A percentile compares a stretch with the other conserved stretches of the same genome.
phyloP scores from a whole-genome alignment of 495 filamentous ascomycete genomes.

The Hypomontagnella monticulosa region DNA sequence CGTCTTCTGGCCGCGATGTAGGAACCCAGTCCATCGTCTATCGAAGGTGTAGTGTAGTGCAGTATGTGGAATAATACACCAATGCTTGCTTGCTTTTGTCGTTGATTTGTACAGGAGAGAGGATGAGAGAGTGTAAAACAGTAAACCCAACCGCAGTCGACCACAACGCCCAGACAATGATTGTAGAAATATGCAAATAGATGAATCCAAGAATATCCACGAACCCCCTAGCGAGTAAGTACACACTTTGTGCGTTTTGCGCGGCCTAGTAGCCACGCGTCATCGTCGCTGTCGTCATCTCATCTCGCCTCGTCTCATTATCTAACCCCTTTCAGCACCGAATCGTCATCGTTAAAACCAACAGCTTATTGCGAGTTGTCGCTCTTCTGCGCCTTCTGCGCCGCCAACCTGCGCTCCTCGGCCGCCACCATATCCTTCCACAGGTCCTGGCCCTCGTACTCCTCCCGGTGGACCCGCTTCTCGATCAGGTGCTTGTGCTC shows the following conservation, averaged over 20 bases:
- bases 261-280: too few species aligned
- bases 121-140: constrained; percentile 2
- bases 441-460: constrained; percentile 80
- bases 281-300: not conserved
- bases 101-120: constrained; percentile 30
- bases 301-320: not conserved
- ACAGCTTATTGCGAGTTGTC: constrained; percentile 1
- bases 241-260: not conserved
- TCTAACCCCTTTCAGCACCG: not conserved
- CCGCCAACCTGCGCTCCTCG: constrained; percentile 73
- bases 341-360: not conserved
- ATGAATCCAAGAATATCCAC: not conserved
- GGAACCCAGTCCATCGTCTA: not conserved
- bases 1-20: too few species aligned
- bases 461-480: constrained; percentile 76
- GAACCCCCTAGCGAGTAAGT: too few species aligned
- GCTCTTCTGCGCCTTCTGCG: constrained; percentile 60
- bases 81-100: constrained; percentile 5
- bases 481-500: constrained; percentile 76
- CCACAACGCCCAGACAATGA: constrained; percentile 32
- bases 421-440: constrained; percentile 90
- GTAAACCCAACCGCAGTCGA: constrained; percentile 22
- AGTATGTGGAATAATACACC: not conserved
- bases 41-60: not conserved
- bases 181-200: constrained; percentile 24